Evolutionary conservation across 2,329 filamentous ascomycete genomes (phyloP).

Genomic region (Ophiognomonia clavigignenti-juglandacearum): DNA sequence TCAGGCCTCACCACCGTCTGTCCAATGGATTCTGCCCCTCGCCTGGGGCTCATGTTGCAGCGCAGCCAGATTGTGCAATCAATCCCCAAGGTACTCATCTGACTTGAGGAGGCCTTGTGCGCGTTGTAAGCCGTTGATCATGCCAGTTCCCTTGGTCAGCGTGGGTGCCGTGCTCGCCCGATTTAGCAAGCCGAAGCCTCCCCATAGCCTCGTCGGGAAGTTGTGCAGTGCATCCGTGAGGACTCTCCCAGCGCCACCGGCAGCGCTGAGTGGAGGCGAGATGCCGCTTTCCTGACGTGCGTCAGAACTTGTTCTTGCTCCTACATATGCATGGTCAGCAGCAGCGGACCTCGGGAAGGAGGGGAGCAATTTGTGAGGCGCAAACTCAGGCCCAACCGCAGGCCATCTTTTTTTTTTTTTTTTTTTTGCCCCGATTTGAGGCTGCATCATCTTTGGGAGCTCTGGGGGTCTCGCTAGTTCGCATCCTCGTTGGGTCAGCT

Average conservation of each 20-base stretch:
- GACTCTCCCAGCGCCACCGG: neutral
- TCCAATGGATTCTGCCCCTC: neutral
- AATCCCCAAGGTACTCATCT: neutral
- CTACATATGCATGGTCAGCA: slow-evolving; percentile 7
- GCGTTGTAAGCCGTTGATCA: neutral
- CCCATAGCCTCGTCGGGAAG: neutral
- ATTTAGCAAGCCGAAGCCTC: neutral
- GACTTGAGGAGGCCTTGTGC: neutral
- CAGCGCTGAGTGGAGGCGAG: neutral
- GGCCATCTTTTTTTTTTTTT: no score
- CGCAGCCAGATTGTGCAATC: neutral
- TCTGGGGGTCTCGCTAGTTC: neutral
- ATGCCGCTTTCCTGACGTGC: neutral
- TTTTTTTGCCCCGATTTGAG: no score
- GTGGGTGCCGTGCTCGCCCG: no score
- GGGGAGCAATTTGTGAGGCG: neutral
- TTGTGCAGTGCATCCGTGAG: neutral
- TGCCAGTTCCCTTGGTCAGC: no score
- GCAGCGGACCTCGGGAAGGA: neutral
- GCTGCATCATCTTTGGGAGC: neutral
- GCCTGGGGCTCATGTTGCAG: neutral
- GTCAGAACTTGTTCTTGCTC: neutral
- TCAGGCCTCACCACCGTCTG: neutral
- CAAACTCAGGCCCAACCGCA: neutral
- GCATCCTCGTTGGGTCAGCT: slow-evolving; percentile 4